Evolutionary conservation across 2,329 filamentous ascomycete species (phyloP), one percentile per base, ranked within the genome.

Genomic region (Trichoderma cornu-damae): DNA sequence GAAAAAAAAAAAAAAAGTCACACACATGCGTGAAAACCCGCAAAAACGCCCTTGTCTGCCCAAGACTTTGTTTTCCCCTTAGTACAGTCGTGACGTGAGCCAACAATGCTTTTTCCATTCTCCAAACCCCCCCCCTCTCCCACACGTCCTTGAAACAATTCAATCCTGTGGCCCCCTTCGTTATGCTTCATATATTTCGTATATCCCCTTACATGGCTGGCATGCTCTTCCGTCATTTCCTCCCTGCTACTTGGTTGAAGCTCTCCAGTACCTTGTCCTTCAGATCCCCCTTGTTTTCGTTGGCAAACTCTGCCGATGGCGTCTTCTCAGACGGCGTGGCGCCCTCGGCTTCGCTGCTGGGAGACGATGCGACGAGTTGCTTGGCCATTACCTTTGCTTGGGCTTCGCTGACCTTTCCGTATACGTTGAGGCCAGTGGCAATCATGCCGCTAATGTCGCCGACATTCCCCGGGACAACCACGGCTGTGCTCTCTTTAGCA

Each of bases 361-460:
- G 65, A 61, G 37, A 58, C 57, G 28, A 61, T 61, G 71, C 72
- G 18, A 80, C 67, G 2, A 75, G 59, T 65, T 79, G 78, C 62
- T 79, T 79, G 4, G 85, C 83, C 72, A 89, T 79, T 9, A 79
- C 78, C 69, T 83, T 87, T 24, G 84, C 83, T 73, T 96, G 90
- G 1, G 86, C 83, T 67, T 93, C 84, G 65, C 85, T 90, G 43
- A 99, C 89, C 72, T 96, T 96, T 59, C 93, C 90, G 71, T 96
- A 99, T 16, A 99, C 92, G 55, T 91, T 88, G 79, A 99, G 86
- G 2, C 92, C 94, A 16, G 90, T 95, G 37, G 94, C 92, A 71
- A 99, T 97, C 92, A 99, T 96, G 64, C 90, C 85, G 55, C 90
- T 88, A 65, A 99, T 92, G 70, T 99, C 94, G 60, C 94, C 94